phyloP scores from a whole-genome alignment of 345 rosid species.

The Lepidium didymum region DNA sequence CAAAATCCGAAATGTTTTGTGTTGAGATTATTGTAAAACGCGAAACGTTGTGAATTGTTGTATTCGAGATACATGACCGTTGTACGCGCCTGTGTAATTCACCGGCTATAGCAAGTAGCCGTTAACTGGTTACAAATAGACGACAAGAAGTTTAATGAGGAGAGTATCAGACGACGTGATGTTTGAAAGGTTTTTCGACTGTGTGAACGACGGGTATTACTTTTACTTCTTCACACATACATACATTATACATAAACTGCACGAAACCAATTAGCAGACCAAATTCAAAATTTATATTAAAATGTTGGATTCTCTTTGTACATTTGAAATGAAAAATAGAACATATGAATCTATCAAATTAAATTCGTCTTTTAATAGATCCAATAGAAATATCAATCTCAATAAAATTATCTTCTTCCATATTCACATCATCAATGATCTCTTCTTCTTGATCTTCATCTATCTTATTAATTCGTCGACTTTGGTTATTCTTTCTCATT shows the following conservation, averaged over 20 bases:
- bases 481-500: not conserved
- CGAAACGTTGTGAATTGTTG: constrained; percentile 23
- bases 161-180: not conserved
- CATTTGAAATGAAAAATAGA: not conserved
- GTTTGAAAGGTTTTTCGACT: not conserved
- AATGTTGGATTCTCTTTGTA: not conserved
- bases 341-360: not conserved
- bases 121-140: constrained; percentile 25
- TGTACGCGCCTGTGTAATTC: constrained; percentile 17
- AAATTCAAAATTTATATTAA: not conserved
- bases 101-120: constrained; percentile 42
- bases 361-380: constrained; percentile 48
- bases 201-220: not conserved
- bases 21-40: not conserved
- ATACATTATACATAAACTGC: not conserved
- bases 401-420: constrained; percentile 65
- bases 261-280: not conserved
- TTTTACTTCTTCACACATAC: not conserved
- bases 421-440: constrained; percentile 24
- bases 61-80: constrained; percentile 43
- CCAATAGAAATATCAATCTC: constrained; percentile 78
- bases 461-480: constrained; percentile 3
- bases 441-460: constrained; percentile 1
- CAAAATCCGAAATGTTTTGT: not conserved
- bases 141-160: not conserved